Percentiles rank a stretch among this genome's conserved stretches.
Conservation (phyloP, 2,329 filamentous ascomycete genomes). For the Trichoderma atroviride region DNA sequence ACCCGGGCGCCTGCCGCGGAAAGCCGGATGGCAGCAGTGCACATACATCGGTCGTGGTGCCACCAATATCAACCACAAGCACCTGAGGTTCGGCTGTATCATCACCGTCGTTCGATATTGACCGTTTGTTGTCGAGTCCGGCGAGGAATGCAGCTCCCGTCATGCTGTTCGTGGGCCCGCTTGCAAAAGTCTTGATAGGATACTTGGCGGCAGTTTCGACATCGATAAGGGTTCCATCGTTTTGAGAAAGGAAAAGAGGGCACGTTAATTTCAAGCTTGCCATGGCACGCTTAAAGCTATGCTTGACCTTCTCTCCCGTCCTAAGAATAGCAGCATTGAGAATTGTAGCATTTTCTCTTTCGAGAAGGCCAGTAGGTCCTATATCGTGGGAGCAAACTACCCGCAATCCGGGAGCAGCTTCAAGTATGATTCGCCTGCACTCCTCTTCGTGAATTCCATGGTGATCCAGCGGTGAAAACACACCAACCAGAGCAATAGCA, state of each 20-base stretch:
- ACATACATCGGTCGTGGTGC: slow-evolving; percentile 64
- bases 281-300: slow-evolving; percentile 52
- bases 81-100: slow-evolving; percentile 35
- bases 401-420: slow-evolving; percentile 40
- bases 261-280: slow-evolving; percentile 45
- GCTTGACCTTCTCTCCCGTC: slow-evolving; percentile 51
- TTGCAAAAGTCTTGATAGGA: slow-evolving; percentile 57
- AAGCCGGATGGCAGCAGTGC: slow-evolving; percentile 61
- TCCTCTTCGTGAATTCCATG: slow-evolving; percentile 45
- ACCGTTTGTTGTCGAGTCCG: slow-evolving; percentile 43
- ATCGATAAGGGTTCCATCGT: slow-evolving; percentile 56
- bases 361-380: slow-evolving; percentile 48
- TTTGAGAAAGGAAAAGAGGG: slow-evolving; percentile 54
- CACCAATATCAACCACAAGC: slow-evolving; percentile 61
- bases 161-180: slow-evolving; percentile 58
- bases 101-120: slow-evolving; percentile 11
- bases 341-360: slow-evolving; percentile 57
- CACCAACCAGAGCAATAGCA: slow-evolving; percentile 47
- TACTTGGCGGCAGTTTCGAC: slow-evolving; percentile 50
- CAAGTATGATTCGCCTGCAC: slow-evolving; percentile 42
- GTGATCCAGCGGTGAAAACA: slow-evolving; percentile 52
- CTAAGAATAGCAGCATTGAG: slow-evolving; percentile 56
- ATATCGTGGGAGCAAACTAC: slow-evolving; percentile 50
- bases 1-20: slow-evolving; percentile 61
- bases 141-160: slow-evolving; percentile 57